Conservation (phyloP, 306 rosid genomes). For the Cucurbita moschata region DNA sequence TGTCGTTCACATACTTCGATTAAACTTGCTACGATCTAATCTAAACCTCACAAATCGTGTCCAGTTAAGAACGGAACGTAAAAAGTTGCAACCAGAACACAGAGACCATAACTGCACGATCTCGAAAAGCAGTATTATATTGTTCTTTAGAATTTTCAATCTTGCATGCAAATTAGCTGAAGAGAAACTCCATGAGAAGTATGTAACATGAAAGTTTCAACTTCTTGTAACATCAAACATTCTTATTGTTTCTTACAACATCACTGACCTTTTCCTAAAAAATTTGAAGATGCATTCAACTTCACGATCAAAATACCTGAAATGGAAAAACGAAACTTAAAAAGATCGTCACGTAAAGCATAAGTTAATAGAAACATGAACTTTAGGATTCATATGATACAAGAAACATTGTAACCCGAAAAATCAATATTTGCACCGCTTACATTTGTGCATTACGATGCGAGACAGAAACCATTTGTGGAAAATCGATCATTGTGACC, state of each 20-base stretch:
- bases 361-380: not conserved
- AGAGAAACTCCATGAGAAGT: not conserved
- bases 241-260: too few relatives aligned
- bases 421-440: constrained; percentile 12
- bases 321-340: not conserved
- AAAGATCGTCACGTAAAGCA: not conserved
- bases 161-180: not conserved
- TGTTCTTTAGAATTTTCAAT: not conserved
- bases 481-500: constrained; percentile 84
- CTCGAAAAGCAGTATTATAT: not conserved
- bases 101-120: not conserved
- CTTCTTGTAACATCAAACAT: not conserved
- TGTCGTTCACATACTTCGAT: not conserved
- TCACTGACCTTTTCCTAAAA: constrained; percentile 67
- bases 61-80: not conserved
- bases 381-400: not conserved
- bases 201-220: not conserved
- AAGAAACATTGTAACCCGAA: not conserved
- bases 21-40: not conserved
- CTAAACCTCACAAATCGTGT: not conserved
- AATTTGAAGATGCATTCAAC: constrained; percentile 82
- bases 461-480: constrained; percentile 86
- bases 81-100: not conserved
- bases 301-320: constrained; percentile 98
- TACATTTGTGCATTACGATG: constrained; percentile 89